Evolutionary conservation across 2,329 filamentous ascomycete species (phyloP).

Genomic region (Pyrenochaeta sp.): DNA sequence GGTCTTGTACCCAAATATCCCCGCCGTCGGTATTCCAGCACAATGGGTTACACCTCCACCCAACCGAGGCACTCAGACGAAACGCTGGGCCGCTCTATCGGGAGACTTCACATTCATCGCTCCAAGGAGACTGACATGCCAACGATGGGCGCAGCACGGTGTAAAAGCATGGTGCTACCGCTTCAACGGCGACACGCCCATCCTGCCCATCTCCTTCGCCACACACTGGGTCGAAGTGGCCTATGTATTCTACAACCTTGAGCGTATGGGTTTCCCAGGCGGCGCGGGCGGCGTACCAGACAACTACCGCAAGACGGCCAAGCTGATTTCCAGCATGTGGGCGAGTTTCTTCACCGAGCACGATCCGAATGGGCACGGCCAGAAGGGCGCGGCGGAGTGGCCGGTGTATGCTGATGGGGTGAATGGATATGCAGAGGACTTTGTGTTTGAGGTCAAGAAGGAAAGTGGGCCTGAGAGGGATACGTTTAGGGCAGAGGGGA

Average conservation of each 20-base stretch:
- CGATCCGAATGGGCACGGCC: constrained; percentile 36
- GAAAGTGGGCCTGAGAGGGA: constrained; percentile 45
- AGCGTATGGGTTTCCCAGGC: constrained; percentile 47
- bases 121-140: constrained; percentile 58
- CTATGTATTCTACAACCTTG: constrained; percentile 52
- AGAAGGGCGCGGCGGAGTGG: constrained; percentile 10
- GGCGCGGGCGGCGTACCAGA: constrained; percentile 22
- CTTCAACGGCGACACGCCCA: constrained; percentile 62
- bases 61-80: neutral
- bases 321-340: constrained; percentile 50
- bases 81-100: neutral
- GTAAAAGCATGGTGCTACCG: constrained; percentile 64
- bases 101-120: constrained; percentile 64
- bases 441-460: constrained; percentile 53
- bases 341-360: constrained; percentile 49
- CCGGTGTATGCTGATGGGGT: constrained; percentile 10
- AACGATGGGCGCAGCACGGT: constrained; percentile 55
- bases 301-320: constrained; percentile 43
- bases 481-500: constrained; percentile 51
- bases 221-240: constrained; percentile 58
- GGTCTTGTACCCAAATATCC: neutral
- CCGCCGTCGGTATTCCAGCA: neutral
- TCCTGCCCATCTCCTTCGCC: constrained; percentile 46
- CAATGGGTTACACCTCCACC: neutral
- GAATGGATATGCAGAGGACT: constrained; percentile 39